These are phyloP conservation scores for Phytopythium helicoides DNA, from an alignment of 352 stramenopile species.

Conservation along the genomic window DNA sequence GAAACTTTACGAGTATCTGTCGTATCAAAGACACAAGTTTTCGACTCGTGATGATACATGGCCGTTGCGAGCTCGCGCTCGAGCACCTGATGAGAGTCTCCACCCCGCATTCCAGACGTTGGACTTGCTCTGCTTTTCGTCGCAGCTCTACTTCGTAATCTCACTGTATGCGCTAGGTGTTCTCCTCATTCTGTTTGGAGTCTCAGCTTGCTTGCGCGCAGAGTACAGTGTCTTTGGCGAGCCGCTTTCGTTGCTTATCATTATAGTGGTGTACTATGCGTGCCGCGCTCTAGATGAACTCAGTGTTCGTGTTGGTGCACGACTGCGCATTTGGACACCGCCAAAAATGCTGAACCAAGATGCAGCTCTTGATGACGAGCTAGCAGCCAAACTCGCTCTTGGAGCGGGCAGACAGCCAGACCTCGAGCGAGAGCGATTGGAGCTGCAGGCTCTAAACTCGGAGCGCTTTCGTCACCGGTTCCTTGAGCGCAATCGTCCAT, in stretches of 20 bases:
- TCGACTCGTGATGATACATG: constrained; percentile 91
- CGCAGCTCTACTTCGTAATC: constrained; percentile 91
- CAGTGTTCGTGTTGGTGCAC: constrained; percentile 73
- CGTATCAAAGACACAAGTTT: constrained; percentile 96
- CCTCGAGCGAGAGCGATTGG: constrained; percentile 93
- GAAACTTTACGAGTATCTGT: constrained; percentile 97
- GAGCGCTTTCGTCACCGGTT: constrained; percentile 96
- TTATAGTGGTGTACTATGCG: constrained; percentile 77
- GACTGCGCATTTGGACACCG: constrained; percentile 90
- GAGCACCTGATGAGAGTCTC: constrained; percentile 90
- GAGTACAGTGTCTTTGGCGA: constrained; percentile 94
- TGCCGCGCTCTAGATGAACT: constrained; percentile 59
- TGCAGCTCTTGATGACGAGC: constrained; percentile 95
- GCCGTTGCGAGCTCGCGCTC: constrained; percentile 79
- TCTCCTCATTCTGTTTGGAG: constrained; percentile 90
- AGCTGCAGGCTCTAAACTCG: constrained; percentile 96
- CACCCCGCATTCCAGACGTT: constrained; percentile 91
- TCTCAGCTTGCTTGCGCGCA: constrained; percentile 93
- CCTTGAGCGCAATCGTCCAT: constrained; percentile 95
- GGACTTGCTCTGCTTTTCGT: constrained; percentile 96
- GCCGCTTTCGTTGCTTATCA: constrained; percentile 87
- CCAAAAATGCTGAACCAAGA: constrained; percentile 69
- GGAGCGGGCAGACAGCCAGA: constrained; percentile 93
- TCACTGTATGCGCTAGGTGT: constrained; percentile 85
- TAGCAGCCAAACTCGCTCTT: constrained; percentile 93